phyloP scores from a whole-genome alignment of 1,139 yeast species.

The Blastobotrys illinoisensis region DNA sequence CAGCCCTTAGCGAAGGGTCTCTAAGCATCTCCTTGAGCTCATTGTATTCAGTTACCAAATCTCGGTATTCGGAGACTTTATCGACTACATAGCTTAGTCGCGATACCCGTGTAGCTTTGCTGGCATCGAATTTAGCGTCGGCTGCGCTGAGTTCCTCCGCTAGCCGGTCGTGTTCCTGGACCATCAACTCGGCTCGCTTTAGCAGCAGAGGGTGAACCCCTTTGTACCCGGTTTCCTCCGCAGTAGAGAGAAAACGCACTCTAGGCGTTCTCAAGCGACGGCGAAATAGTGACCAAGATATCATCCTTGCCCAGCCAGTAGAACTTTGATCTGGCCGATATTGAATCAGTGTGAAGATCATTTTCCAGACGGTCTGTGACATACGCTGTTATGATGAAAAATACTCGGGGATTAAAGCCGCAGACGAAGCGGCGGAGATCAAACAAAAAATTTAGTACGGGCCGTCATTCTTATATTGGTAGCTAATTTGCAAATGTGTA shows the following conservation, averaged over 20 bases:
- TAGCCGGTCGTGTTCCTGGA: conserved; percentile 45
- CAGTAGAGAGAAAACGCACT: background rate
- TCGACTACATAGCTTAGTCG: conserved; percentile 51
- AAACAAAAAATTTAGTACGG: no score
- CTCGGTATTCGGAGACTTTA: conserved; percentile 44
- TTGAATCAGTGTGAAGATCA: background rate
- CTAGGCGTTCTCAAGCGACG: background rate
- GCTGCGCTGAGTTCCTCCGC: conserved; percentile 38
- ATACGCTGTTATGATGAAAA: background rate
- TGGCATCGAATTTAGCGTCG: conserved; percentile 46
- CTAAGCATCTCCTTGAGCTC: conserved; percentile 35
- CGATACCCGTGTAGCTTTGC: conserved; percentile 52
- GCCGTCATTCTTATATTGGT: no score
- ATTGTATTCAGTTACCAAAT: conserved; percentile 26
- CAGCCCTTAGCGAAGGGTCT: conserved; percentile 38
- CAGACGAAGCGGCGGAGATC: background rate
- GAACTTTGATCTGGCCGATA: background rate
- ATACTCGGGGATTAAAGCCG: background rate
- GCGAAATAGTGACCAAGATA: background rate
- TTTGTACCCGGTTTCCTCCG: conserved; percentile 1
- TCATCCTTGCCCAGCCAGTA: background rate
- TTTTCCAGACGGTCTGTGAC: background rate
- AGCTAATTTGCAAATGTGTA: no score
- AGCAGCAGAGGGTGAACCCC: conserved; percentile 22
- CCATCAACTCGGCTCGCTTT: conserved; percentile 53